phyloP scores from a whole-genome alignment of 106 monocot species.

The Allium fistulosum region DNA sequence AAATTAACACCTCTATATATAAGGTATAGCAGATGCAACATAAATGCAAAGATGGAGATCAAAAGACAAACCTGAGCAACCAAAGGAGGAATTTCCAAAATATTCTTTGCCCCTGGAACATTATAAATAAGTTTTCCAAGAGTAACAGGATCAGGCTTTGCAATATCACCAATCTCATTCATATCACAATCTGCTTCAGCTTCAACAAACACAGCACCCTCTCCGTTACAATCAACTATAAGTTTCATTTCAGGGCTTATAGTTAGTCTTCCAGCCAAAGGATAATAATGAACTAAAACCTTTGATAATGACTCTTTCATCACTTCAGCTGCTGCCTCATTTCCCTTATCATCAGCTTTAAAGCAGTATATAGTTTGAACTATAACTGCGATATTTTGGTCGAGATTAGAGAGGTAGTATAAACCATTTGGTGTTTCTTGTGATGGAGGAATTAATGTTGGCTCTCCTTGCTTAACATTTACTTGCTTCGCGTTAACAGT shows the following conservation, averaged over 20 bases:
- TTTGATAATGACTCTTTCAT: conserved; percentile 37
- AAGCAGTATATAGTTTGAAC: conserved; percentile 83
- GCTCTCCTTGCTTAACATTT: conserved; percentile 30
- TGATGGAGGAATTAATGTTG: conserved; percentile 40
- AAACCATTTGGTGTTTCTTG: conserved; percentile 36
- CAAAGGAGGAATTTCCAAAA: conserved; percentile 72
- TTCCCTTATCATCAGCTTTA: conserved; percentile 22
- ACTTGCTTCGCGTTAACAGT: not conserved
- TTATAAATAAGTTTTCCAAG: conserved; percentile 68
- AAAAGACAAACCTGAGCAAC: conserved; percentile 45
- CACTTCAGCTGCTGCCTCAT: conserved; percentile 18
- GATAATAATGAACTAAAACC: conserved; percentile 71
- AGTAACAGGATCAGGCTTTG: conserved; percentile 52
- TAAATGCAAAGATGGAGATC: not conserved
- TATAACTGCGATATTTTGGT: conserved; percentile 81
- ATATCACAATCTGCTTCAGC: conserved; percentile 62
- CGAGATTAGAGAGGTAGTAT: conserved; percentile 82
- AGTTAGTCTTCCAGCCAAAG: conserved; percentile 64
- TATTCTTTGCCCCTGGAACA: conserved; percentile 60
- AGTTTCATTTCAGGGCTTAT: conserved; percentile 71
- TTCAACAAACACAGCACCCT: conserved; percentile 70
- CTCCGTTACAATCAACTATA: conserved; percentile 53
- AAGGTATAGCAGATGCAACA: too few relatives aligned
- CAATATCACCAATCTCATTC: conserved; percentile 56
- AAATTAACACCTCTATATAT: too few relatives aligned